Base-by-base conservation (phyloP, 164 flowering plant species). In the Magnolia officinalis region DNA sequence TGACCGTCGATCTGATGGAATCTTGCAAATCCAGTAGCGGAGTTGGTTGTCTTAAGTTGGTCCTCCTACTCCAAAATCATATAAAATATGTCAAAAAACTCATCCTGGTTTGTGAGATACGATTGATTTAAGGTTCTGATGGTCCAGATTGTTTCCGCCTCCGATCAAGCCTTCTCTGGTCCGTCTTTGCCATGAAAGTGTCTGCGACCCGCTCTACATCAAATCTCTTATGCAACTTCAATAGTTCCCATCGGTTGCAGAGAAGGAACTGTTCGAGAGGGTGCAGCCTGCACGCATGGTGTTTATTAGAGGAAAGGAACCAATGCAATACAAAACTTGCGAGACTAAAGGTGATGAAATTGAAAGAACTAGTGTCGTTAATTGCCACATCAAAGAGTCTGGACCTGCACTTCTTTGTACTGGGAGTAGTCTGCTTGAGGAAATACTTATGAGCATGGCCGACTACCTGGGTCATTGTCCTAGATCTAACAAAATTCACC, bases 401-500 rank as follows among this genome's bases (percentile, higher is more conserved):
- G 8, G 83, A 10, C 75, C 86, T 74, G 49, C 84, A 79, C 70
- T 78, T 80, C 74, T 66, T 81, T 63, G 72, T 77, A 4, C 72
- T 81, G 3, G 26, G 11, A 0, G 74, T 14, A 63, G 76, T 49
- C 59, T 71, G 84, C 50, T 87, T 66, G 5, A 81, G 78, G 50
- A 84, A 86, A 67, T 84, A 83, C 72, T 86, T 86, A 31, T 83
- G 89, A 6, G 89, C 87, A 77, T 86, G 89, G 58, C 89, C 85
- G 3, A 88, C 86, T 19, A 85, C 85, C 73, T 85, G 86, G 18
- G 86, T 80, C 1, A 88, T 81, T 2, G 85, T 82, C 75, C 88
- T 84, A 0, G 88, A 82, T 1, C 64, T 76, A 11, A 87, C 89
- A 81, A 66, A 87, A 0, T 78, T 78, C 76, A 55, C 81, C 63